A percentile compares a stretch with the other conserved stretches of the same genome.
phyloP scores from a whole-genome alignment of 2,329 filamentous ascomycete genomes.

The Scedosporium aurantiacum region DNA sequence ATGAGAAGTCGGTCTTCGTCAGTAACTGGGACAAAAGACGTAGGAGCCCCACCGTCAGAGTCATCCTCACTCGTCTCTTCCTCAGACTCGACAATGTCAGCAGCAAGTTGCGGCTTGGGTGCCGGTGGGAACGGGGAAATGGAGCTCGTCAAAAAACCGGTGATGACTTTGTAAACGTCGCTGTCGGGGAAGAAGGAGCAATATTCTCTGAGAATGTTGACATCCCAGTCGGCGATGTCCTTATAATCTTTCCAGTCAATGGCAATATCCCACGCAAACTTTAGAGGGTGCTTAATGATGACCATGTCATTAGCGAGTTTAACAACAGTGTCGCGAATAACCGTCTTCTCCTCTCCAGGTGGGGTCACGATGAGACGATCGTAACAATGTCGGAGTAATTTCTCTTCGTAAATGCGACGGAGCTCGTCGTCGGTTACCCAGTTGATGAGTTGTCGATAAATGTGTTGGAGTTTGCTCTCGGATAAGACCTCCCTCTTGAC shows the following conservation, averaged over 20 bases:
- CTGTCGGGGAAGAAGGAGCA: constrained; percentile 73
- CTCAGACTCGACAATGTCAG: constrained; percentile 33
- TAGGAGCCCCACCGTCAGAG: constrained; percentile 43
- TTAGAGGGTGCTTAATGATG: constrained; percentile 83
- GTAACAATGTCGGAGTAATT: constrained; percentile 69
- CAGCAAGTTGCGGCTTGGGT: constrained; percentile 14
- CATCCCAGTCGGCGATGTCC: constrained; percentile 65
- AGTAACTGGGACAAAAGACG: constrained; percentile 46
- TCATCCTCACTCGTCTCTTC: constrained; percentile 42
- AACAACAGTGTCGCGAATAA: constrained; percentile 61
- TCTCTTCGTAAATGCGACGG: constrained; percentile 80
- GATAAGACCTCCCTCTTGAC: constrained; percentile 77
- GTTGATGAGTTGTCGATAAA: constrained; percentile 77
- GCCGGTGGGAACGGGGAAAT: constrained; percentile 66
- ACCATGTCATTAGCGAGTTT: constrained; percentile 86
- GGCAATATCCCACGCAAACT: constrained; percentile 80
- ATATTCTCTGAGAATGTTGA: constrained; percentile 67
- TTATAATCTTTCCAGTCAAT: constrained; percentile 81
- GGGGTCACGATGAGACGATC: constrained; percentile 64
- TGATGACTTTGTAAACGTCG: constrained; percentile 71
- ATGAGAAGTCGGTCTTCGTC: constrained; percentile 71
- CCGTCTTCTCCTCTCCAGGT: constrained; percentile 49
- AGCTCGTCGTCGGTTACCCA: constrained; percentile 84
- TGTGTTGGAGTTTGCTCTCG: constrained; percentile 63
- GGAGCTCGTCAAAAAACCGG: constrained; percentile 70